These are phyloP conservation scores for Fistulinella cinereoalba DNA, from an alignment of 1,284 basidiomycete species.

Conservation along the genomic window DNA sequence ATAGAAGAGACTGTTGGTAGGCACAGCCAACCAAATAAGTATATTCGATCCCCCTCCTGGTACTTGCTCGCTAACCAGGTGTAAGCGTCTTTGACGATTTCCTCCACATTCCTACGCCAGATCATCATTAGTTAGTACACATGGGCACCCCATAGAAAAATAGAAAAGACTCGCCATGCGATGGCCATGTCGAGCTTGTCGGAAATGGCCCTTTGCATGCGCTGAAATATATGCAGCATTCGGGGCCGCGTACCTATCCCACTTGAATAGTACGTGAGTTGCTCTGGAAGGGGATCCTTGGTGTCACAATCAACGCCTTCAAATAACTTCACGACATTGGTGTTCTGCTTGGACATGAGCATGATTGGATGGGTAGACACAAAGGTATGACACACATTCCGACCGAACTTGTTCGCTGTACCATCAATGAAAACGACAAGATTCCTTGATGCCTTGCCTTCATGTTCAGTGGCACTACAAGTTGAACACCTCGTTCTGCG, in stretches of 20 bases:
- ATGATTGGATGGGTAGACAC: neutral
- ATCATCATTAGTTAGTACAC: no score
- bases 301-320: constrained; percentile 16
- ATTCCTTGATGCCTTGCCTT: constrained; percentile 22
- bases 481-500: constrained; percentile 9
- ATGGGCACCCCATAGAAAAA: no score
- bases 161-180: constrained; percentile 13
- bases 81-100: constrained; percentile 37
- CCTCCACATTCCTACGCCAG: constrained; percentile 30
- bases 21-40: constrained; percentile 34
- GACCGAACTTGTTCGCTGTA: constrained; percentile 35
- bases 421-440: constrained; percentile 37
- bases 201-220: constrained; percentile 12
- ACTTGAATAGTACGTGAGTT: constrained; percentile 41
- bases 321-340: constrained; percentile 26
- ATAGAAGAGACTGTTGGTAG: neutral
- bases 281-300: constrained; percentile 17
- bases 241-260: constrained; percentile 41
- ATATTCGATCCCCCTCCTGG: constrained; percentile 36
- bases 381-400: constrained; percentile 15
- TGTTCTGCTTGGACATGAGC: constrained; percentile 15
- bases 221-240: constrained; percentile 22
- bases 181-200: constrained; percentile 24
- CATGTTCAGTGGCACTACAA: constrained; percentile 6
- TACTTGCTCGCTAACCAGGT: constrained; percentile 41